Evolutionary conservation across 257 asterid species (phyloP), one percentile per base, ranked within the genome.

Genomic region (Nicotiana tomentosiformis): DNA sequence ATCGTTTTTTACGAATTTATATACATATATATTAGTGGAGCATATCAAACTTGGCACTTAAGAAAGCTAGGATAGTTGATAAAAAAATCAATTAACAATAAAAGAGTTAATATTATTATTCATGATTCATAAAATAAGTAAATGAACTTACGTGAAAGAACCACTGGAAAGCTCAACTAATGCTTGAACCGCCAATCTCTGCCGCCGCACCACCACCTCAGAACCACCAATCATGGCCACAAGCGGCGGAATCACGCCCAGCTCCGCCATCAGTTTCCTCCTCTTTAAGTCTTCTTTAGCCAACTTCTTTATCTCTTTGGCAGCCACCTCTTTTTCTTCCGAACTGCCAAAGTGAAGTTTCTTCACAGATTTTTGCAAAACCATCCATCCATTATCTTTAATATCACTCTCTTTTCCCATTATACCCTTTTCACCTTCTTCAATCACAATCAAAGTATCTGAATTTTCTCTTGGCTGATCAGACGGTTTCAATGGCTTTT

Each of bases 201-300:
- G 80, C 78, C 82, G 94, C 77, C 89, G 91, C 86, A 86, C 87
- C 93, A 49, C 89, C 85, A 80, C 89, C 77, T 89, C 87, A 35
- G 97, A 90, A 23, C 89, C 95, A 30, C 87, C 96, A 60, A 89
- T 87, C 98, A 95, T 95, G 7, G 82, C 91, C 23, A 95, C 97
- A 84, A 95, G 82, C 83, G 99, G 98, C 83, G 93, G 98, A 80
- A 95, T 92, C 49, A 95, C 97, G 7, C 98, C 99, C 20, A 95
- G 97, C 88, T 94, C 96, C 89, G 91, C 98, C 95, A 95, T 91
- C 77, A 83, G 86, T 83, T 84, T 93, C 93, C 93, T 90, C 86
- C 86, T 87, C 89, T 76, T 86, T 78, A 83, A 67, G 58, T 87
- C 92, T 20, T 88, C 89, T 66, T 55, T 91, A 10, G 96, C 98